phyloP scores from a whole-genome alignment of 2,329 filamentous ascomycete species.

The Fusarium avenaceum region DNA sequence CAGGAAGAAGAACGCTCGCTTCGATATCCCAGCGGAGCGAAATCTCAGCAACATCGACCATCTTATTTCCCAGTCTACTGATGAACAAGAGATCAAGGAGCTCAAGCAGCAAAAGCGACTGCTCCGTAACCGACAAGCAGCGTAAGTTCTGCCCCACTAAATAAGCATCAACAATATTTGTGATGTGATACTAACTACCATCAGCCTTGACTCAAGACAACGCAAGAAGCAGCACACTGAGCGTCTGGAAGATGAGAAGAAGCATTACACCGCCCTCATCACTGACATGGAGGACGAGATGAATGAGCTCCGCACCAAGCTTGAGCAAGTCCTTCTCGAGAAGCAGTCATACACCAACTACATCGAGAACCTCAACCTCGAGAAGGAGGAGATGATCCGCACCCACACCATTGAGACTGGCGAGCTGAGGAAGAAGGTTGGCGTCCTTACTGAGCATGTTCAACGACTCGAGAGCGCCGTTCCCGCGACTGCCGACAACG shows the following conservation, averaged over 20 bases:
- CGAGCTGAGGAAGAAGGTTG: conserved; percentile 92
- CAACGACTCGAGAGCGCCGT: conserved; percentile 77
- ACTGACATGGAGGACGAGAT: conserved; percentile 84
- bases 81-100: conserved; percentile 96
- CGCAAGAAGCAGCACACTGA: conserved; percentile 99
- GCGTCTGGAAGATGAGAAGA: conserved; percentile 96
- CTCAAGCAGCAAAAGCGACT: conserved; percentile 98
- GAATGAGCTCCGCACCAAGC: conserved; percentile 73
- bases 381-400: conserved; percentile 93
- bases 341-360: conserved; percentile 81
- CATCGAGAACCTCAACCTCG: conserved; percentile 81
- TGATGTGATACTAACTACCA: conserved; percentile 32
- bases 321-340: conserved; percentile 78
- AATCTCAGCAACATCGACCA: conserved; percentile 96
- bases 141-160: conserved; percentile 71
- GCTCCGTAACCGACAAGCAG: conserved; percentile 94
- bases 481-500: conserved; percentile 64
- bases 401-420: conserved; percentile 90
- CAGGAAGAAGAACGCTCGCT: conserved; percentile 98
- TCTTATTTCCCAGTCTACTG: conserved; percentile 86
- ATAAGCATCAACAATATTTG: conserved; percentile 11
- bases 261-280: conserved; percentile 84
- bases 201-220: conserved; percentile 92
- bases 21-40: conserved; percentile 94
- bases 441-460: conserved; percentile 80